Percentiles rank a stretch among this genome's conserved stretches.
These are phyloP conservation scores for Blastosporella zonata DNA, from an alignment of 1,284 basidiomycete genomes.

Conservation along the genomic window DNA sequence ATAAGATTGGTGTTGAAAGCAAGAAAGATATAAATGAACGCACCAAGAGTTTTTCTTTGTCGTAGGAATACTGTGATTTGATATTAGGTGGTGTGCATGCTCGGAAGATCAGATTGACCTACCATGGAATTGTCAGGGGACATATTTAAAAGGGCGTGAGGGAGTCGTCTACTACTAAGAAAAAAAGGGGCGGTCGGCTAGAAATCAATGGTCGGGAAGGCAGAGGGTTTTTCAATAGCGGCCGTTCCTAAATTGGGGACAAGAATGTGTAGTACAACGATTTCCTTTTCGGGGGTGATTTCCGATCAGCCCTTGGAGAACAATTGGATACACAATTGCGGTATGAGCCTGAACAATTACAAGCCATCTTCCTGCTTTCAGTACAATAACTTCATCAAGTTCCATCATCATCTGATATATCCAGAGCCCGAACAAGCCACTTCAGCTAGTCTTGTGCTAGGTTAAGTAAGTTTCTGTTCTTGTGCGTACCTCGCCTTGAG, in stretches of 20 bases:
- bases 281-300: conserved; percentile 23
- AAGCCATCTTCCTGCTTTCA: not conserved
- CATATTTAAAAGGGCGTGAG: conserved; percentile 22
- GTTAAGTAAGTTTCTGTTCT: no score
- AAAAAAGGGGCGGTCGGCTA: conserved; percentile 8
- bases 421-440: not conserved
- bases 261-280: conserved; percentile 34
- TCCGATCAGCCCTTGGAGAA: conserved; percentile 7
- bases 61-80: conserved; percentile 18
- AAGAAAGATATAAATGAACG: not conserved
- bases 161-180: conserved; percentile 6
- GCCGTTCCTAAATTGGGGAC: conserved; percentile 26
- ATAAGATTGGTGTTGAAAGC: not conserved
- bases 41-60: conserved; percentile 27
- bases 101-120: conserved; percentile 13
- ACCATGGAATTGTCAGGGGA: conserved; percentile 34
- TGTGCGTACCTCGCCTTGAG: no score
- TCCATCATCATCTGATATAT: not conserved
- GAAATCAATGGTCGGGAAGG: conserved; percentile 11
- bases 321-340: conserved; percentile 9
- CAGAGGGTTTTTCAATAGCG: conserved; percentile 11
- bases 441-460: no score
- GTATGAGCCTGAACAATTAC: conserved; percentile 8
- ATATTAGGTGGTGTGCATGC: conserved; percentile 6
- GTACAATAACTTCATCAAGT: conserved; percentile 6